Conservation (phyloP, 1,284 basidiomycete genomes). For the Rhodotorula sp. region DNA sequence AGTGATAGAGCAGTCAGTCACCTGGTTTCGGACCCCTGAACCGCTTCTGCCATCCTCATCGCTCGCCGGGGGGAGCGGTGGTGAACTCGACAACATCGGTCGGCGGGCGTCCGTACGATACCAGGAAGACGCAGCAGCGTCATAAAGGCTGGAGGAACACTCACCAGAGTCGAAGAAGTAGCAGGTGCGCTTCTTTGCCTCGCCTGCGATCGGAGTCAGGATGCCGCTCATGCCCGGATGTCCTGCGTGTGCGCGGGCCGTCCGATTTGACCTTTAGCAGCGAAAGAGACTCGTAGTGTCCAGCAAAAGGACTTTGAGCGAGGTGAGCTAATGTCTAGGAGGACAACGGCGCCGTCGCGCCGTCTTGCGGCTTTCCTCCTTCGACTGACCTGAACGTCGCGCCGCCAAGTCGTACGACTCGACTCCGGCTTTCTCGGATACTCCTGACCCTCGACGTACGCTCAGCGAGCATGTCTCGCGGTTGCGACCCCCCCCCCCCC, state of each 20-base stretch:
- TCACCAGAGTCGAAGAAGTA: conserved; percentile 82
- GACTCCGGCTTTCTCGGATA: too few species aligned
- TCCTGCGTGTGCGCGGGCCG: too few species aligned
- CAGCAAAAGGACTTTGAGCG: neutral
- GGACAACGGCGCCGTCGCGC: too few species aligned
- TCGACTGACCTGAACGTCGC: too few species aligned
- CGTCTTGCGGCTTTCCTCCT: too few species aligned
- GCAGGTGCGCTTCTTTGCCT: conserved; percentile 43
- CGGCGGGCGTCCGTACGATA: too few species aligned
- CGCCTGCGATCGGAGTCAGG: conserved; percentile 36
- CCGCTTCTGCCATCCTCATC: neutral
- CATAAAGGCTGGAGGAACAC: neutral
- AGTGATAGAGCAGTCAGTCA: neutral
- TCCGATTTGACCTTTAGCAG: neutral
- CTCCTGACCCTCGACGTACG: too few species aligned
- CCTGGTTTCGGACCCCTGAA: neutral
- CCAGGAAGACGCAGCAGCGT: neutral
- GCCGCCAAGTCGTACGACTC: too few species aligned
- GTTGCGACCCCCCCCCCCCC: too few species aligned
- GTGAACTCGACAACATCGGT: neutral
- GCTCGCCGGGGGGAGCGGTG: neutral
- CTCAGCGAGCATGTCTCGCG: too few species aligned
- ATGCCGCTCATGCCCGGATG: conserved; percentile 24
- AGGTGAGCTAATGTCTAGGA: neutral
- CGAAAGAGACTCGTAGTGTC: neutral